Conservation (phyloP, 2,329 filamentous ascomycete species). For the Conoideocrella luteorostrata region DNA sequence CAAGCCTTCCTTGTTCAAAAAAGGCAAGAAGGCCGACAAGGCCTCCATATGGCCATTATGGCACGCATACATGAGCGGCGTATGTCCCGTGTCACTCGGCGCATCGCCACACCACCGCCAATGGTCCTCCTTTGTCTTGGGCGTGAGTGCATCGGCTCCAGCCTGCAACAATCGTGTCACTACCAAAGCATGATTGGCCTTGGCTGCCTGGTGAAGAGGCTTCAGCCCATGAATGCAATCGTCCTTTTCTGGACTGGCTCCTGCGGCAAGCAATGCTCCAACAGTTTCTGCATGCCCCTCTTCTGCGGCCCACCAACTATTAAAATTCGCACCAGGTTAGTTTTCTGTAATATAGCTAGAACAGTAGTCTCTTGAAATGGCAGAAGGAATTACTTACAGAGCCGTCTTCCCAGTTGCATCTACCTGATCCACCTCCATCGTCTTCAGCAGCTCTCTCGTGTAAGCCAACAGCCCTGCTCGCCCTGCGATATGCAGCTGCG, state of each 20-base stretch:
- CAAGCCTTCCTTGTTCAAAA: neutral
- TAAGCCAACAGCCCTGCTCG: slow-evolving; percentile 13
- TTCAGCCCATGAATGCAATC: neutral
- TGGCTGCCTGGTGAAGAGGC: neutral
- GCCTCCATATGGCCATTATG: neutral
- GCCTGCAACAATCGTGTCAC: neutral
- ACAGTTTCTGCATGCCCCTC: neutral
- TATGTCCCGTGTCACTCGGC: neutral
- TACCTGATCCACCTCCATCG: neutral
- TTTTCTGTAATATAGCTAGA: too few species aligned
- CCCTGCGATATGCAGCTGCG: slow-evolving; percentile 15
- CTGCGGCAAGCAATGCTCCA: neutral
- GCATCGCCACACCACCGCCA: neutral
- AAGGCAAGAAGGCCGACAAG: neutral
- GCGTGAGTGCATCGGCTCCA: neutral
- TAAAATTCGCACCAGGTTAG: neutral
- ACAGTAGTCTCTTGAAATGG: too few species aligned
- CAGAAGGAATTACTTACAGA: neutral
- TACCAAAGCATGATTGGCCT: neutral
- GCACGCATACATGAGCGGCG: neutral
- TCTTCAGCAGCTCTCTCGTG: slow-evolving; percentile 13
- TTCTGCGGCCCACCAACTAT: neutral
- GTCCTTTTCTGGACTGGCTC: neutral
- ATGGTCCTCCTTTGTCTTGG: neutral
- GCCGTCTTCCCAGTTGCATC: neutral